phyloP scores from a whole-genome alignment of 495 filamentous ascomycete genomes.

The Stereocaulon alpinum region DNA sequence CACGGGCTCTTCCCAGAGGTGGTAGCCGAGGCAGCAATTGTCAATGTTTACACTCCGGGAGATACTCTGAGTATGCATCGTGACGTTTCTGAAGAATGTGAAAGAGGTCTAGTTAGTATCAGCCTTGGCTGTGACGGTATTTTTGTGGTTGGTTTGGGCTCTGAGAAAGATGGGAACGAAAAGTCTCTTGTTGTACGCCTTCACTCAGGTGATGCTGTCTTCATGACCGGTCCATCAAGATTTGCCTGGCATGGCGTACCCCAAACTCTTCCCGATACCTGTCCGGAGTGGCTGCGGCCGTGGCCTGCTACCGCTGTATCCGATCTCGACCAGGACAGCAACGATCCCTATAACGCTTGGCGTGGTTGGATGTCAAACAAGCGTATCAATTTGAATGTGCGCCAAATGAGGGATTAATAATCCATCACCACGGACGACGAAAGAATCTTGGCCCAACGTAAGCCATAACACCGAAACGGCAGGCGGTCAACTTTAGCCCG shows the following conservation, averaged over 20 bases:
- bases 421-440: too few species aligned
- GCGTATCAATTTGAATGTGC: conserved; percentile 80
- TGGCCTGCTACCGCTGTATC: conserved; percentile 52
- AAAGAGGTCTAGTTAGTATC: conserved; percentile 66
- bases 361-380: conserved; percentile 78
- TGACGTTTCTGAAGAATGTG: conserved; percentile 74
- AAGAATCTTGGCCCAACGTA: background rate
- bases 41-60: conserved; percentile 81
- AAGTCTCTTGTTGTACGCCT: conserved; percentile 51
- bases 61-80: conserved; percentile 84
- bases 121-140: conserved; percentile 82
- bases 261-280: conserved; percentile 64
- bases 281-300: conserved; percentile 58
- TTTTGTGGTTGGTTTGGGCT: conserved; percentile 55
- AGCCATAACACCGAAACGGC: background rate
- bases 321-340: conserved; percentile 16
- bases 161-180: conserved; percentile 28
- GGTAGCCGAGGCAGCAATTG: conserved; percentile 73
- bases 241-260: conserved; percentile 95
- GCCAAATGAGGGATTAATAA: conserved; percentile 66
- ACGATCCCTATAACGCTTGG: conserved; percentile 49
- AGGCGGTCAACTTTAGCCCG: conserved; percentile 8
- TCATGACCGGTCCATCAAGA: conserved; percentile 66
- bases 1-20: conserved; percentile 59
- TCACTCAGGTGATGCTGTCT: conserved; percentile 69